phyloP scores from a whole-genome alignment of 768 basidiomycete species.

The Coprinopsis sp. region DNA sequence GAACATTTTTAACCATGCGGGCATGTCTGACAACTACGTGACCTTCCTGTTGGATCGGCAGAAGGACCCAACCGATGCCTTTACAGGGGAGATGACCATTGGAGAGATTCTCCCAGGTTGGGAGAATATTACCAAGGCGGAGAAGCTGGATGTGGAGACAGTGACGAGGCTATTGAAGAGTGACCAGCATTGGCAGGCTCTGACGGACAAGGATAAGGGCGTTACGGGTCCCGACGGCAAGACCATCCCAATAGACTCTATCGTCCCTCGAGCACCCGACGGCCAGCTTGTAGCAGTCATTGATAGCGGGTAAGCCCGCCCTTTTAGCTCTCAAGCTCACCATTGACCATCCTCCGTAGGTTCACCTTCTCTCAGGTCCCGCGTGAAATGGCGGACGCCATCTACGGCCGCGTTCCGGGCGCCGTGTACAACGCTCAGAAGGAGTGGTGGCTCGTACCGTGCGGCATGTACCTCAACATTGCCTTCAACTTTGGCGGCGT shows the following conservation, averaged over 20 bases:
- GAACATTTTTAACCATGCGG: slow-evolving; percentile 59
- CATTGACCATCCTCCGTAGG: slow-evolving; percentile 19
- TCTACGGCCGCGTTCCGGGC: slow-evolving; percentile 74
- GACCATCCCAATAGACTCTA: slow-evolving; percentile 54
- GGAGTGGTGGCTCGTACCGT: slow-evolving; percentile 70
- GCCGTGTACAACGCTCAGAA: slow-evolving; percentile 55
- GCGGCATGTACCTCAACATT: slow-evolving; percentile 66
- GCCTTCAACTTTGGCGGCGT: slow-evolving; percentile 68
- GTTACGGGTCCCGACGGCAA: slow-evolving; percentile 76
- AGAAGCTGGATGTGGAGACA: slow-evolving; percentile 60
- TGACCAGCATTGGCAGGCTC: slow-evolving; percentile 80
- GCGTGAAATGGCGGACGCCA: slow-evolving; percentile 69
- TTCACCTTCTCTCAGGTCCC: slow-evolving; percentile 59
- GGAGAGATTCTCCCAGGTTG: slow-evolving; percentile 60
- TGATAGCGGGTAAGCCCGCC: slow-evolving; percentile 53
- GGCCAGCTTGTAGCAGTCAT: slow-evolving; percentile 68
- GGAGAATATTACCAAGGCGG: slow-evolving; percentile 55
- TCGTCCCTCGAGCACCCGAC: slow-evolving; percentile 62
- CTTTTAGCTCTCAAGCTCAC: slow-evolving; percentile 31
- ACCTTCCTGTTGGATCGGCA: slow-evolving; percentile 62
- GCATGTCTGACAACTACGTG: slow-evolving; percentile 57
- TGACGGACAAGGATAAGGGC: slow-evolving; percentile 59
- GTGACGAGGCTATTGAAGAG: slow-evolving; percentile 55
- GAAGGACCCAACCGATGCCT: slow-evolving; percentile 44
- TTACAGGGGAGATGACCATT: slow-evolving; percentile 66